Evolutionary conservation across 768 basidiomycete genomes (phyloP).

Genomic region (Calvatia gigantea): DNA sequence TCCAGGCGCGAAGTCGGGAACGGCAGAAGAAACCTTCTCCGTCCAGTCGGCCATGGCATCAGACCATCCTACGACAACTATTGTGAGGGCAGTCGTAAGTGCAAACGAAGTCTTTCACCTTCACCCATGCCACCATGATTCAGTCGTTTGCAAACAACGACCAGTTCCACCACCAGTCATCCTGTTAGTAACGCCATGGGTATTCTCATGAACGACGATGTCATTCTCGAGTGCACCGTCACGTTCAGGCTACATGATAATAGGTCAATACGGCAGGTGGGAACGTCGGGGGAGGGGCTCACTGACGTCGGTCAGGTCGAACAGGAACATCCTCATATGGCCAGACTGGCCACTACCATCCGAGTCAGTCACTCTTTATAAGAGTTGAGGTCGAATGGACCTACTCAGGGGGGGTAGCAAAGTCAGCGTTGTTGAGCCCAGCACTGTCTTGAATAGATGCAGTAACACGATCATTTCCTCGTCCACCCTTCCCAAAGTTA

Average conservation of each 20-base stretch:
- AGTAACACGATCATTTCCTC: slow-evolving; percentile 47
- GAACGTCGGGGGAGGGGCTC: slow-evolving; percentile 16
- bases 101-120: slow-evolving; percentile 29
- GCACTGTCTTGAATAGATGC: slow-evolving; percentile 46
- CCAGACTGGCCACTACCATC: slow-evolving; percentile 8
- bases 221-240: slow-evolving; percentile 68
- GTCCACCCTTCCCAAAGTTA: slow-evolving; percentile 52
- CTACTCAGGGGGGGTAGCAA: slow-evolving; percentile 40
- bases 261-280: slow-evolving; percentile 7
- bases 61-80: slow-evolving; percentile 32
- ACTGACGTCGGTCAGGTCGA: slow-evolving; percentile 28
- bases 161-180: slow-evolving; percentile 57
- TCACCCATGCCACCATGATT: slow-evolving; percentile 69
- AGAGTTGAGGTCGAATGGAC: slow-evolving; percentile 23
- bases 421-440: slow-evolving; percentile 41
- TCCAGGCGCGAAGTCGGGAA: slow-evolving; percentile 42
- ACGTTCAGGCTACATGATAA: slow-evolving; percentile 41
- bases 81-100: neutral
- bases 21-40: slow-evolving; percentile 36
- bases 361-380: slow-evolving; percentile 32
- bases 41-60: slow-evolving; percentile 49
- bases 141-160: slow-evolving; percentile 59
- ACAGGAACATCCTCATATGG: slow-evolving; percentile 33
- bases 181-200: slow-evolving; percentile 48
- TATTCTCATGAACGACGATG: slow-evolving; percentile 49